These are phyloP conservation scores for Lachancea nothofagi DNA, from an alignment of 805 yeast species.

Conservation along the genomic window DNA sequence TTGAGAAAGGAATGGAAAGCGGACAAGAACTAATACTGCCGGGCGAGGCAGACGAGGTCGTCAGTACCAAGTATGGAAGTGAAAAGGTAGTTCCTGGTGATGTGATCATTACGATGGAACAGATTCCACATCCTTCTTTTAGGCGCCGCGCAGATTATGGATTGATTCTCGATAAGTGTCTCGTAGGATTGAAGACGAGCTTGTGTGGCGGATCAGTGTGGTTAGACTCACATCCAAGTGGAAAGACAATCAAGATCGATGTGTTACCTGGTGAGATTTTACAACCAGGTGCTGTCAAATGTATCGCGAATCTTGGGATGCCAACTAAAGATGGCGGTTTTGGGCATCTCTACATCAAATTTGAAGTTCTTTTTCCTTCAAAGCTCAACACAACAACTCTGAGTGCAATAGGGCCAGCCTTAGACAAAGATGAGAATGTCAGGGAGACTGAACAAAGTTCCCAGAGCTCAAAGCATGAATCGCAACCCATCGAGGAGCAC, in stretches of 20 bases:
- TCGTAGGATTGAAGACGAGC: slow-evolving; percentile 49
- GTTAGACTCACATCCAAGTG: slow-evolving; percentile 31
- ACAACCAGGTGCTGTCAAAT: slow-evolving; percentile 43
- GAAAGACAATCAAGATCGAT: slow-evolving; percentile 39
- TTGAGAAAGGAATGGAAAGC: slow-evolving; percentile 50
- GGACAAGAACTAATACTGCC: slow-evolving; percentile 48
- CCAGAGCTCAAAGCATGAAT: neutral
- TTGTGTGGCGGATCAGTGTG: slow-evolving; percentile 48
- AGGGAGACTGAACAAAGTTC: neutral
- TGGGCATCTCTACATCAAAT: slow-evolving; percentile 53
- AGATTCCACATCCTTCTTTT: slow-evolving; percentile 32
- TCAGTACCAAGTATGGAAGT: slow-evolving; percentile 28
- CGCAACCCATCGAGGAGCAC: slow-evolving; percentile 5
- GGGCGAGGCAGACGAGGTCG: slow-evolving; percentile 64
- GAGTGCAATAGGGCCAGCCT: slow-evolving; percentile 12
- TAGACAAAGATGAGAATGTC: slow-evolving; percentile 17
- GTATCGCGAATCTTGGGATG: slow-evolving; percentile 47
- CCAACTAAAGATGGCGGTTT: slow-evolving; percentile 36
- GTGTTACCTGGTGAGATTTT: slow-evolving; percentile 48
- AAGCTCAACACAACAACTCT: slow-evolving; percentile 20
- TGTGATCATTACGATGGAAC: slow-evolving; percentile 47
- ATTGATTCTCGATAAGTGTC: slow-evolving; percentile 37
- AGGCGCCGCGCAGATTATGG: slow-evolving; percentile 39
- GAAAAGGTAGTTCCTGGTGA: slow-evolving; percentile 54
- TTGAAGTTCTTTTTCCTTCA: slow-evolving; percentile 53